A percentile compares a stretch with the other conserved stretches of the same genome.
phyloP scores from a whole-genome alignment of 306 rosid genomes.

The Cucumis melo region DNA sequence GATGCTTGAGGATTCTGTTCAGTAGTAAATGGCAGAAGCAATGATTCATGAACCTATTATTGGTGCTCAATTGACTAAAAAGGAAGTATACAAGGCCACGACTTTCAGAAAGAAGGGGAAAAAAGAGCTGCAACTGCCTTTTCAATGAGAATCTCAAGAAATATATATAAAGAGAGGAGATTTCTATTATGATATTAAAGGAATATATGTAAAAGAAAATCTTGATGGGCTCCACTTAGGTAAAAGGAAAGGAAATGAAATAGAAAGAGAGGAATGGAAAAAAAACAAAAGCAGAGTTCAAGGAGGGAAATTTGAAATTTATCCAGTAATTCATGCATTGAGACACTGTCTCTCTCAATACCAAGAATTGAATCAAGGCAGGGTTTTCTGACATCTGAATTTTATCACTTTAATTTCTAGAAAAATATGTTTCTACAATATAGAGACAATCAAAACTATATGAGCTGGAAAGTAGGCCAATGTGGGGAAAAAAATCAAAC shows the following conservation, averaged over 20 bases:
- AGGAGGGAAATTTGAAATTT: conserved; percentile 9
- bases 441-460: conserved; percentile 11
- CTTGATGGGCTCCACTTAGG: conserved; percentile 23
- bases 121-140: neutral
- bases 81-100: neutral
- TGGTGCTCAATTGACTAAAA: neutral
- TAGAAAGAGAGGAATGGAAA: neutral
- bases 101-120: neutral
- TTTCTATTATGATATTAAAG: conserved; percentile 2
- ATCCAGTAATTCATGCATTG: neutral
- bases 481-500: conserved; percentile 8
- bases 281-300: neutral
- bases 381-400: conserved; percentile 11
- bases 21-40: neutral
- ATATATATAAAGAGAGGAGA: neutral
- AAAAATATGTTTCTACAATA: neutral
- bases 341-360: neutral
- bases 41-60: neutral
- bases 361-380: neutral
- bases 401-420: conserved; percentile 5
- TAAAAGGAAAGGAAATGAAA: conserved; percentile 19
- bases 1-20: neutral
- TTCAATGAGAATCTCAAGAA: neutral
- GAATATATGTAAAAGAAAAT: conserved; percentile 12
- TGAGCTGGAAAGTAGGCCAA: conserved; percentile 24